These are phyloP conservation scores for Claviceps arundinis DNA, from an alignment of 2,329 filamentous ascomycete species.

Conservation along the genomic window DNA sequence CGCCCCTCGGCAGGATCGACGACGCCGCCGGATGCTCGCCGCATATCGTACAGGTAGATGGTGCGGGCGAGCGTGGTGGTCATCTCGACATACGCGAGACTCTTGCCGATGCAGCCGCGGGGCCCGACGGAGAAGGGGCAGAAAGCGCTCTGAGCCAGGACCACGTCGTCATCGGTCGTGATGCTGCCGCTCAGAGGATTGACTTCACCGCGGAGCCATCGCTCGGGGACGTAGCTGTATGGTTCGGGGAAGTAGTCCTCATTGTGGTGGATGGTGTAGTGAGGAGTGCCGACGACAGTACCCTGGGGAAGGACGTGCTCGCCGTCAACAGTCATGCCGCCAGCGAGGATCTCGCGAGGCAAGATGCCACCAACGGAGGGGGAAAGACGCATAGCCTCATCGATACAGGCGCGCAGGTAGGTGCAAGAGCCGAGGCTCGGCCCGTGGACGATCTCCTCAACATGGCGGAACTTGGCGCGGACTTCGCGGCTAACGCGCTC, in stretches of 20 bases:
- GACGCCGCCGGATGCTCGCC: slow-evolving; percentile 34
- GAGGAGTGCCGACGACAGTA: slow-evolving; percentile 49
- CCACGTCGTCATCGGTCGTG: slow-evolving; percentile 37
- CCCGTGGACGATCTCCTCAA: slow-evolving; percentile 43
- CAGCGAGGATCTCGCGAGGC: slow-evolving; percentile 44
- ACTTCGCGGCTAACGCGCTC: slow-evolving; percentile 36
- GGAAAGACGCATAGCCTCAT: slow-evolving; percentile 51
- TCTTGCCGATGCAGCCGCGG: slow-evolving; percentile 60
- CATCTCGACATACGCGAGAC: slow-evolving; percentile 55
- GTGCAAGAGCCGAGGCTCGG: slow-evolving; percentile 33
- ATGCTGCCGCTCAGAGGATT: slow-evolving; percentile 22
- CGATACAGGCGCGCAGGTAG: slow-evolving; percentile 52
- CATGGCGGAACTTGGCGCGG: slow-evolving; percentile 33
- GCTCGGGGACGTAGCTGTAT: slow-evolving; percentile 47
- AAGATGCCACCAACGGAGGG: slow-evolving; percentile 47
- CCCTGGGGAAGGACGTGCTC: slow-evolving; percentile 38
- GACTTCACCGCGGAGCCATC: slow-evolving; percentile 43
- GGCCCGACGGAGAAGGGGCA: slow-evolving; percentile 62
- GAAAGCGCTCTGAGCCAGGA: slow-evolving; percentile 52
- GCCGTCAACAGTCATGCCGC: slow-evolving; percentile 41
- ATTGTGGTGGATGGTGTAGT: slow-evolving; percentile 59
- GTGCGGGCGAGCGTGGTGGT: slow-evolving; percentile 47
- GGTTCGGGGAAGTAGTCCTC: slow-evolving; percentile 46
- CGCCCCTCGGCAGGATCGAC: slow-evolving; percentile 40
- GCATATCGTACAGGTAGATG: slow-evolving; percentile 48